Conservation (phyloP, 352 stramenopile species). For the Phytophthora litchii region DNA sequence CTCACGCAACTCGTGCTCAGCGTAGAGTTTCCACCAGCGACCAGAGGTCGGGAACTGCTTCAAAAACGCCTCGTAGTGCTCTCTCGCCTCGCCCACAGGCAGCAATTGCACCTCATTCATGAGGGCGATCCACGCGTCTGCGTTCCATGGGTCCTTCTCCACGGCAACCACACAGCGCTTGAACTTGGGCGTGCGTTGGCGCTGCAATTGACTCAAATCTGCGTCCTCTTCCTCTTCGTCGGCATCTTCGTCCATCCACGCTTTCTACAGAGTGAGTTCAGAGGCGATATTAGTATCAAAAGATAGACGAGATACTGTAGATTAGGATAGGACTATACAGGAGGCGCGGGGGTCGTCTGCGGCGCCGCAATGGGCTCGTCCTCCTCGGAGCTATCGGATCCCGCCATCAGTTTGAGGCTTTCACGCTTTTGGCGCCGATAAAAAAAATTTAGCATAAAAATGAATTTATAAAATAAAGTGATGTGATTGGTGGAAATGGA, state of each 20-base stretch:
- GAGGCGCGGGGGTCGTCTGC: conserved; percentile 4
- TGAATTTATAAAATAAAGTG: background rate
- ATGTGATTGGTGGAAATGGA: conserved; percentile 24
- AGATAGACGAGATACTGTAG: background rate
- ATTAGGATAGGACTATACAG: conserved; percentile 10
- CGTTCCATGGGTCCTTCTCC: conserved; percentile 68
- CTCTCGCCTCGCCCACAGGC: conserved; percentile 62
- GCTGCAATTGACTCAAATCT: conserved; percentile 65
- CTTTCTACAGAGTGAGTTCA: conserved; percentile 42
- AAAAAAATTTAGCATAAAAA: too few relatives aligned
- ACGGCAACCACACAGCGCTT: conserved; percentile 60
- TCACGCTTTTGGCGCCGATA: conserved; percentile 6
- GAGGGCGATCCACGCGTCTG: conserved; percentile 79
- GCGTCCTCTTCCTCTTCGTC: conserved; percentile 87
- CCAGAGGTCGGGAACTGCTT: conserved; percentile 74
- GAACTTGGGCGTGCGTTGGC: conserved; percentile 63
- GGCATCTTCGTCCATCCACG: conserved; percentile 82
- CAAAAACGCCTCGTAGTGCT: conserved; percentile 84
- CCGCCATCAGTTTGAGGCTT: conserved; percentile 27
- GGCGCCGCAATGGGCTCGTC: conserved; percentile 74
- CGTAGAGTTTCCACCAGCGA: conserved; percentile 88
- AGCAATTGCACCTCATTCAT: conserved; percentile 82
- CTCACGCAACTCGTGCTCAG: conserved; percentile 84
- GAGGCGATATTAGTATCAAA: background rate
- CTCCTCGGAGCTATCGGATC: conserved; percentile 84